Conservation (phyloP, 2,329 filamentous ascomycete species). For the Sordariomycetes sp. region DNA sequence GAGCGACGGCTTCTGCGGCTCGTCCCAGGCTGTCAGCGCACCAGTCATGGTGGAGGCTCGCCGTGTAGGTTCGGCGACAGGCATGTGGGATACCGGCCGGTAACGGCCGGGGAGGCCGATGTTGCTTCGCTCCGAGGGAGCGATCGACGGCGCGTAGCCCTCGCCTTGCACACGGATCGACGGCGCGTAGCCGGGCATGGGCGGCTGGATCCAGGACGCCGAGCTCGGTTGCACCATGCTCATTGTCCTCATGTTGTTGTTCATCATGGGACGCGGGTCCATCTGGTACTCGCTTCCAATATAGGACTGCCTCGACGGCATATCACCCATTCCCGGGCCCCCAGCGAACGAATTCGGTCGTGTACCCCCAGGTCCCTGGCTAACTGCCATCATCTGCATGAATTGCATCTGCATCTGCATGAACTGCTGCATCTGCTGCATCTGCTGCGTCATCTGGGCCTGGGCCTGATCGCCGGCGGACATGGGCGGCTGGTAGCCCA, state of each 20-base stretch:
- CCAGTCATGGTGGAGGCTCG: constrained; percentile 23
- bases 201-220: constrained; percentile 40
- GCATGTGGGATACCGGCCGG: constrained; percentile 66
- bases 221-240: constrained; percentile 68
- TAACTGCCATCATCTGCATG: constrained; percentile 65
- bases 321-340: constrained; percentile 21
- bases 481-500: constrained; percentile 13
- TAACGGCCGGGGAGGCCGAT: constrained; percentile 83
- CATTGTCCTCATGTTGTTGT: constrained; percentile 52
- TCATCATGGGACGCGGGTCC: constrained; percentile 23
- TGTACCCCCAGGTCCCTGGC: constrained; percentile 6
- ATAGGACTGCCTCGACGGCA: constrained; percentile 29
- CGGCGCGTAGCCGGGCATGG: constrained; percentile 29
- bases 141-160: constrained; percentile 80
- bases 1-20: constrained; percentile 11
- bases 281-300: constrained; percentile 31
- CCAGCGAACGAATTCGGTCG: constrained; percentile 7
- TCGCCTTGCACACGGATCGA: constrained; percentile 34
- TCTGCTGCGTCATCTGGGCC: constrained; percentile 69
- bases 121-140: constrained; percentile 91
- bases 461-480: constrained; percentile 56
- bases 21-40: constrained; percentile 16
- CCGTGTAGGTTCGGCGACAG: constrained; percentile 15
- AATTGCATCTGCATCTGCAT: constrained; percentile 95
- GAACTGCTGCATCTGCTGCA: constrained; percentile 74